Evolutionary conservation across 73 alveolate genomes (phyloP).

Genomic region (Paramecium octaurelia): DNA sequence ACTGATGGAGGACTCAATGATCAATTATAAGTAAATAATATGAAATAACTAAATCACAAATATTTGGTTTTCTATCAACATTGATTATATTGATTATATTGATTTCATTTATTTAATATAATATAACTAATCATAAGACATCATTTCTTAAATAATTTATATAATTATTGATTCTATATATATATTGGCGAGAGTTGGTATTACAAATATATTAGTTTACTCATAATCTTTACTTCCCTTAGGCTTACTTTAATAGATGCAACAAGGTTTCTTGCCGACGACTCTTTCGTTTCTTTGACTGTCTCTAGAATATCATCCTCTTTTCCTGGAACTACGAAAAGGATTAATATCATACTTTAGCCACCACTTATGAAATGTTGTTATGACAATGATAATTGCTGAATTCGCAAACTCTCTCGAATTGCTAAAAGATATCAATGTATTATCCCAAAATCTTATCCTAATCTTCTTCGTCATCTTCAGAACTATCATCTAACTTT

Average conservation of each 20-base stretch:
- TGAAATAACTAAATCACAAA: constrained; percentile 5
- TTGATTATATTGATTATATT: not conserved
- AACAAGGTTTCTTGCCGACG: not conserved
- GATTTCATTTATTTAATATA: not conserved
- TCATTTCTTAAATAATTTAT: too few species aligned
- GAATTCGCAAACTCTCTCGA: not conserved
- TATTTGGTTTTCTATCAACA: not conserved
- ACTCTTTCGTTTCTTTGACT: not conserved
- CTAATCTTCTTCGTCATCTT: not conserved
- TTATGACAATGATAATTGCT: not conserved
- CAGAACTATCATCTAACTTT: not conserved
- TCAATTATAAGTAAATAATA: not conserved
- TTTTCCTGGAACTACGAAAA: not conserved
- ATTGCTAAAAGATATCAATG: not conserved
- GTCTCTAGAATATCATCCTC: not conserved
- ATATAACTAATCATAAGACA: too few species aligned
- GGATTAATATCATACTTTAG: not conserved
- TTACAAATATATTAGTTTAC: not conserved
- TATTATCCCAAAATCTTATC: not conserved
- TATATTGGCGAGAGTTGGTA: not conserved
- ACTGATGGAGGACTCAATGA: constrained; percentile 17
- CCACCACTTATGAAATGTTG: not conserved
- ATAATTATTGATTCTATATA: not conserved
- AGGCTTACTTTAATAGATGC: not conserved
- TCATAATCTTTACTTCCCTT: not conserved